phyloP scores from a whole-genome alignment of 345 rosid genomes.

The Erodium maritimum region DNA sequence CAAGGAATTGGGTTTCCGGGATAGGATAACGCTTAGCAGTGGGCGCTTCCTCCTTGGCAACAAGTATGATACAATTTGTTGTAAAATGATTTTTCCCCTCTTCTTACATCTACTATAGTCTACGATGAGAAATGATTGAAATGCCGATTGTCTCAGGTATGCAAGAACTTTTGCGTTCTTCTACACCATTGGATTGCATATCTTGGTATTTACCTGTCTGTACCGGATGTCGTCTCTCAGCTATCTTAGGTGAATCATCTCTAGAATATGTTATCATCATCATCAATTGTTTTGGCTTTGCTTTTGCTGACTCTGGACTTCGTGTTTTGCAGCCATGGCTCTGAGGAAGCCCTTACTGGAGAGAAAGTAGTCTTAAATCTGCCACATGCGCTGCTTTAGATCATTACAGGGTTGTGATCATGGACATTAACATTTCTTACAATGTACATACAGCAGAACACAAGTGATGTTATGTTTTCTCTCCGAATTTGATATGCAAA shows the following conservation, averaged over 20 bases:
- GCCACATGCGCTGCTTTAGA: constrained; percentile 57
- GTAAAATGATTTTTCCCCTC: no score
- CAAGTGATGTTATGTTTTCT: no score
- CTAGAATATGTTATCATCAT: not conserved
- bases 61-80: constrained; percentile 37
- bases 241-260: constrained; percentile 49
- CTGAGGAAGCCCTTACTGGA: constrained; percentile 38
- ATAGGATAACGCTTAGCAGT: constrained; percentile 83
- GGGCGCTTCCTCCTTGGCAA: constrained; percentile 93
- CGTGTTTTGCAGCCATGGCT: constrained; percentile 49
- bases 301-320: not conserved
- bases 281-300: not conserved
- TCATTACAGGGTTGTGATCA: no score
- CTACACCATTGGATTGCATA: constrained; percentile 81
- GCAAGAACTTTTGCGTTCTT: constrained; percentile 90
- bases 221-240: constrained; percentile 95
- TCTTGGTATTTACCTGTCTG: constrained; percentile 83
- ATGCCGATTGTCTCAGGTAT: constrained; percentile 40
- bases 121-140: no score
- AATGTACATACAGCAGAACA: no score
- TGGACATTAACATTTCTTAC: no score
- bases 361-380: constrained; percentile 51
- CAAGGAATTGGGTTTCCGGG: constrained; percentile 95
- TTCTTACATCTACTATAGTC: no score
- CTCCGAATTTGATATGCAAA: no score